These are phyloP conservation scores for Xerophyta viscosa DNA, from an alignment of 106 monocot species.

Conservation along the genomic window DNA sequence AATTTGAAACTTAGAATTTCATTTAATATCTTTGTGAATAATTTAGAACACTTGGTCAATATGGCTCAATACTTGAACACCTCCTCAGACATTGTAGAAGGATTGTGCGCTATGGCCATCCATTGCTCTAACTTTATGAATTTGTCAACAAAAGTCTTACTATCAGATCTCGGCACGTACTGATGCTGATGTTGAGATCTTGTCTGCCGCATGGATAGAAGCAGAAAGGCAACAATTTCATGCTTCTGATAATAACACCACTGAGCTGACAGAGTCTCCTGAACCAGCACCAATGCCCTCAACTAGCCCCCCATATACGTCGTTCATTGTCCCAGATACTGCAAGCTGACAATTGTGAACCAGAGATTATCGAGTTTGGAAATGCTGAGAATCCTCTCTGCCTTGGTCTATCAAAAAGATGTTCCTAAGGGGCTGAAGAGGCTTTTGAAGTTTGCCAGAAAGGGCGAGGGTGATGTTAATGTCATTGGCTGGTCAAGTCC, in stretches of 20 bases:
- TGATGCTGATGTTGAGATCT: conserved; percentile 60
- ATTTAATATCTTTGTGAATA: no score
- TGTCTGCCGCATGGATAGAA: conserved; percentile 91
- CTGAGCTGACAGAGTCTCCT: conserved; percentile 20
- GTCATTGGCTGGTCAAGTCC: conserved; percentile 52
- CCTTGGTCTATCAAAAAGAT: conserved; percentile 91
- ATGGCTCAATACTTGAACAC: no score
- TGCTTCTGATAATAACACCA: conserved; percentile 25
- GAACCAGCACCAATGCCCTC: conserved; percentile 19
- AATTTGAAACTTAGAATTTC: no score
- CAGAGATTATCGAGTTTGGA: conserved; percentile 93
- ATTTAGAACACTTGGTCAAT: no score
- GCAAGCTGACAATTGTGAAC: conserved; percentile 66
- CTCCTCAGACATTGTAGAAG: no score
- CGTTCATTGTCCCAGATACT: conserved; percentile 97
- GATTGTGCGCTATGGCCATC: no score
- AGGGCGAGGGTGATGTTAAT: conserved; percentile 70
- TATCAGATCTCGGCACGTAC: no score
- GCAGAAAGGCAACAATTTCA: conserved; percentile 30
- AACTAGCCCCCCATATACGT: conserved; percentile 54
- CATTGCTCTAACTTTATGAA: no score
- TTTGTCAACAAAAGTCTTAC: no score
- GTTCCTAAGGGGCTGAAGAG: conserved; percentile 93
- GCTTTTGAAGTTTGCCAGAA: conserved; percentile 83
- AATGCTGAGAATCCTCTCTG: conserved; percentile 97